Base-by-base conservation (phyloP, 495 filamentous ascomycete species). In the Hypoxylon trugodes region DNA sequence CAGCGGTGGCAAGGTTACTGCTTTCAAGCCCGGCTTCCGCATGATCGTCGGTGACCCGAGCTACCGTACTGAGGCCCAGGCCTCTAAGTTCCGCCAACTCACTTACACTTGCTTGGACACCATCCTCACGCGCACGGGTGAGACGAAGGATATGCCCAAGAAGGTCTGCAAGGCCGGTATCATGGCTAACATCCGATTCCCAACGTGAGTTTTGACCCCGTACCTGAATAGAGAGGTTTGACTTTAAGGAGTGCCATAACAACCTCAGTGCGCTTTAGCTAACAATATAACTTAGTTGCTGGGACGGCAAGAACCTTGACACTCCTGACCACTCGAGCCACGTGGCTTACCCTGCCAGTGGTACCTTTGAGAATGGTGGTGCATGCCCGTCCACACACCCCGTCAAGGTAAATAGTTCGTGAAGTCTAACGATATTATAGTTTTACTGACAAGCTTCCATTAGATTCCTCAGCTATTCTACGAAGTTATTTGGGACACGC, bases 1-100 rank as follows among this genome's bases (percentile, higher is more conserved):
- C 46, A 60, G 32, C 24, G 54, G 35, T 33, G 69, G 37, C 19
- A 59, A 67, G 49, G 70, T 76, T 21, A 76, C 74, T 2, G 74
- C 74, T 6, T 76, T 76, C 61, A 70, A 72, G 55, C 69, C 71
- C 22, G 79, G 79, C 30, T 78, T 78, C 72, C 72, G 74, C 10
- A 78, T 77, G 74, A 68, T 77, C 22, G 72, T 74, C 38, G 76
- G 74, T 21, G 63, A 78, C 59, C 73, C 76, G 16, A 54, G 16
- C 2, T 69, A 72, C 58, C 69, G 74, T 25, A 65, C 61, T 0
- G 49, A 68, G 38, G 58, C 41, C 0, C 19, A 65, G 45, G 69
- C 66, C 33, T 59, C 52, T 26, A 66, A 66, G 50, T 70, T 49
- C 53, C 72, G 69, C 16, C 69, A 74, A 24, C 66, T 74, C 26